phyloP scores from a whole-genome alignment of 1,284 basidiomycete species.

The Microstroma glucosiphilum region DNA sequence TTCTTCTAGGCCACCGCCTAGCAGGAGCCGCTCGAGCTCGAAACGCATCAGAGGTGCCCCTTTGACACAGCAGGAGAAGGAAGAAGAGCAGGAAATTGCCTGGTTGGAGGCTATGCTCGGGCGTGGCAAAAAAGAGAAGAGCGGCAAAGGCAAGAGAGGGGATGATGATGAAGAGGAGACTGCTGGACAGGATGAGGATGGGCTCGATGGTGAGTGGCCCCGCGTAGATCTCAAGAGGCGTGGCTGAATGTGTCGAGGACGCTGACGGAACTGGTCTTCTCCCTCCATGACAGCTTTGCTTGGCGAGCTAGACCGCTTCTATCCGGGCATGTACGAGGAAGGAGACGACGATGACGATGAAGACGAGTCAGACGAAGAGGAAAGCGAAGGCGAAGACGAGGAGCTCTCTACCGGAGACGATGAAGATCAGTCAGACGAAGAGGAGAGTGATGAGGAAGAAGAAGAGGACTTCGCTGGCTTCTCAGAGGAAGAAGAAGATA shows the following conservation, averaged over 20 bases:
- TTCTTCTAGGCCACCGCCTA: no score
- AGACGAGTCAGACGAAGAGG: constrained; percentile 3
- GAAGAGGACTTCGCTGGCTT: constrained; percentile 9
- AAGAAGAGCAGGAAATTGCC: constrained; percentile 48
- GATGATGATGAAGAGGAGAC: constrained; percentile 7
- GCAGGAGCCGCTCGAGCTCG: no score
- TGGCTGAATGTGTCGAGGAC: not conserved
- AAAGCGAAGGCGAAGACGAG: constrained; percentile 6
- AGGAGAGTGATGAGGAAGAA: constrained; percentile 1
- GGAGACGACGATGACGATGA: constrained; percentile 6
- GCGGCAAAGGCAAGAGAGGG: constrained; percentile 4
- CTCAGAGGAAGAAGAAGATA: not conserved
- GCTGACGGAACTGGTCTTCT: not conserved
- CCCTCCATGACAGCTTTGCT: not conserved
- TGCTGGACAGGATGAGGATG: constrained; percentile 10
- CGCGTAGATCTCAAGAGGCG: no score
- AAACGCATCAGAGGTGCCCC: no score
- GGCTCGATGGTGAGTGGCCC: not conserved
- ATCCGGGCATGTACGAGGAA: constrained; percentile 16
- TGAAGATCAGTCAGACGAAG: not conserved
- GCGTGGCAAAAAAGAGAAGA: constrained; percentile 14
- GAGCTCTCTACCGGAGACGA: constrained; percentile 13
- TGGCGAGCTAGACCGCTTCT: constrained; percentile 17
- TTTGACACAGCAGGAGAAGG: constrained; percentile 35
- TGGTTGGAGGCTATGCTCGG: constrained; percentile 45